Conservation (phyloP, 495 filamentous ascomycete species). For the Rhypophila decipiens region DNA sequence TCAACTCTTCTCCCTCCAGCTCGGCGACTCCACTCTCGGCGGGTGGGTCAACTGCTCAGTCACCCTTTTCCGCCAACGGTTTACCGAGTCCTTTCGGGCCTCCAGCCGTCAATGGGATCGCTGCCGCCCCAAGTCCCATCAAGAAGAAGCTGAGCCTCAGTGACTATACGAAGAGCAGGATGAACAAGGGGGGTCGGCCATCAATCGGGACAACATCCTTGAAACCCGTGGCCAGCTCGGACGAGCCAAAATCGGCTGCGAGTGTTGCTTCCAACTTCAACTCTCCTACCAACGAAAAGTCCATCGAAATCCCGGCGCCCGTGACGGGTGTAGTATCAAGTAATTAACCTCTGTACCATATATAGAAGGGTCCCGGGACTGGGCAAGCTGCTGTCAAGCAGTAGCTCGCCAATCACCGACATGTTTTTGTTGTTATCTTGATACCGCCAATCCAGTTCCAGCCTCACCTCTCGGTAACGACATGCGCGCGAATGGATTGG, state of each 20-base stretch:
- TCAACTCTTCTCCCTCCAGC: conserved; percentile 22
- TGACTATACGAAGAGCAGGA: conserved; percentile 57
- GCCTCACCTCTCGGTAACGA: not conserved
- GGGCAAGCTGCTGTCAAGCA: too few relatives aligned
- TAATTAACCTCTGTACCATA: conserved; percentile 17
- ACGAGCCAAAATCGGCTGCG: conserved; percentile 38
- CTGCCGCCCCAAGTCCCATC: conserved; percentile 51
- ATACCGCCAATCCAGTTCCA: not conserved
- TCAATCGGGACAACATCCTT: conserved; percentile 25
- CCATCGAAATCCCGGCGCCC: conserved; percentile 11
- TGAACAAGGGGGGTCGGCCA: conserved; percentile 35
- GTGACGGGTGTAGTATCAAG: conserved; percentile 7
- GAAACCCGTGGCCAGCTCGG: conserved; percentile 26
- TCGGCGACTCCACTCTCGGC: conserved; percentile 40
- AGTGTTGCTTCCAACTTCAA: conserved; percentile 23
- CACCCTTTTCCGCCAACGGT: conserved; percentile 38
- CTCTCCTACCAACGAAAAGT: conserved; percentile 27
- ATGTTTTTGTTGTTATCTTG: not conserved
- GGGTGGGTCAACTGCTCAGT: conserved; percentile 39
- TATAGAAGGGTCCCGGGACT: conserved; percentile 18
- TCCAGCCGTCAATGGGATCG: conserved; percentile 35
- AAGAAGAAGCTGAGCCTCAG: conserved; percentile 71
- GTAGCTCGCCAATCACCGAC: too few relatives aligned
- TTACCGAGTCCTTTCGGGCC: conserved; percentile 37
- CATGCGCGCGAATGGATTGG: not conserved